A percentile compares a stretch with the other conserved stretches of the same genome.
Evolutionary conservation across 1,139 yeast genomes (phyloP).

Genomic region (Lodderomyces elongisporus): DNA sequence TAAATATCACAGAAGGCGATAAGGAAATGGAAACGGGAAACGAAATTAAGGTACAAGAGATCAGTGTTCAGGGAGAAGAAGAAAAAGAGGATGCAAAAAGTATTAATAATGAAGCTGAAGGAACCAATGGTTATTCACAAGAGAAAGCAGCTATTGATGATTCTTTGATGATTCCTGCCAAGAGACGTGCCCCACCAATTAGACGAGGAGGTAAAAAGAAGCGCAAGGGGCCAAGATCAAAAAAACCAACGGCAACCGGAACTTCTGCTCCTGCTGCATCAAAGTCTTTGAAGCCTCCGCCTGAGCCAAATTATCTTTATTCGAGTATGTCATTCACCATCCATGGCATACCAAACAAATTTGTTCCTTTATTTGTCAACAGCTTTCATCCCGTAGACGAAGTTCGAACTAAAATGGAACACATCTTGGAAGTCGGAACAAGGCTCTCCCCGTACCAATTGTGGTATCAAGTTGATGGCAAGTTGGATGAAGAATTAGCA

Average conservation of each 20-base stretch:
- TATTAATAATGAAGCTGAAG: neutral
- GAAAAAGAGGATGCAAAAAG: neutral
- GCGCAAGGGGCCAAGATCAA: slow-evolving; percentile 17
- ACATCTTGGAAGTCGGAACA: slow-evolving; percentile 54
- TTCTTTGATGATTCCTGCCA: slow-evolving; percentile 11
- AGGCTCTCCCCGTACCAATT: slow-evolving; percentile 59
- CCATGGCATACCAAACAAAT: slow-evolving; percentile 59
- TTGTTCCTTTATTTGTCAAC: slow-evolving; percentile 63
- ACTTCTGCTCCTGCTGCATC: too few relatives aligned
- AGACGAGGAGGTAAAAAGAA: slow-evolving; percentile 18
- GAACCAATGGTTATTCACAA: slow-evolving; percentile 8
- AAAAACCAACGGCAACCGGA: slow-evolving; percentile 15
- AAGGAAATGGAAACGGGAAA: neutral
- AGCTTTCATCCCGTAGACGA: slow-evolving; percentile 57
- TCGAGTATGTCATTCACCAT: slow-evolving; percentile 64
- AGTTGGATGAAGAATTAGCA: slow-evolving; percentile 57
- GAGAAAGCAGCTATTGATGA: slow-evolving; percentile 1
- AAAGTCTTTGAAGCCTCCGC: slow-evolving; percentile 25
- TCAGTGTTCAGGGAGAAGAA: neutral
- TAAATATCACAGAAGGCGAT: neutral
- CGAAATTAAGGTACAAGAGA: too few relatives aligned
- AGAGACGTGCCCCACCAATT: slow-evolving; percentile 19
- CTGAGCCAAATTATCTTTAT: slow-evolving; percentile 41
- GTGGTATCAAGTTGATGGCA: slow-evolving; percentile 85
- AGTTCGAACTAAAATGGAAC: slow-evolving; percentile 59